Evolutionary conservation across 805 yeast species (phyloP), one percentile per base, ranked within the genome.

Genomic region (Yueomyces sinensis): DNA sequence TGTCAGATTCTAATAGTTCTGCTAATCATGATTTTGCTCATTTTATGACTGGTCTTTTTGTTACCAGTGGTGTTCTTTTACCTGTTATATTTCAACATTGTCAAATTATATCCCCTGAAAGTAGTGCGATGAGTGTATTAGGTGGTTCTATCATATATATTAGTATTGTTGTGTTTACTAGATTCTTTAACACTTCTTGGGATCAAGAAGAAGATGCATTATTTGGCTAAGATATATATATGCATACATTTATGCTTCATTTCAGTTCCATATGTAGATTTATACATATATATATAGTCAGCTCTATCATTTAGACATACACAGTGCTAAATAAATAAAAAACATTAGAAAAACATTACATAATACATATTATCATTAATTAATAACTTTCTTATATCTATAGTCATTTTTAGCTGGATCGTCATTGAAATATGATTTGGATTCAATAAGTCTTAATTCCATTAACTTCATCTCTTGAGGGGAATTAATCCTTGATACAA

Each of bases 101-200:
- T 32, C 71, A 70, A 40, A 63, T 84, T 31, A 72, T 89, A 40
- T 72, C 76, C n/a, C 54, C 66, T 14, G 61, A 74, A 5, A 94
- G 95, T 16, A 72, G 76, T 58, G 44, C 71, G 15, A 76, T 89
- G 76, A 80, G 94, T 32, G 69, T 82, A 23, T 37, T 66, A 11
- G 98, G 97, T 13, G 97, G 97, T n/a, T 41, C 68, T 15, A 66
- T 87, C 40, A 82, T 89, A 31, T 87, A 81, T 58, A 70, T 76
- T 5, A 79, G 95, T 5, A 84, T 89, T 23, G 79, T 82, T 33
- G 72, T 82, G 6, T 89, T 89, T 53, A 76, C 82, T 4, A 65
- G 76, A 52, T 83, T 82, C 49, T 89, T 89, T 65, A 55, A 54
- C 15, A 35, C 49, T 20, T 47, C 45, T 29, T 48, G 53, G 53